Conservation (phyloP, 192 early-diverging fungal species). For the Backusella tarrabulga region DNA sequence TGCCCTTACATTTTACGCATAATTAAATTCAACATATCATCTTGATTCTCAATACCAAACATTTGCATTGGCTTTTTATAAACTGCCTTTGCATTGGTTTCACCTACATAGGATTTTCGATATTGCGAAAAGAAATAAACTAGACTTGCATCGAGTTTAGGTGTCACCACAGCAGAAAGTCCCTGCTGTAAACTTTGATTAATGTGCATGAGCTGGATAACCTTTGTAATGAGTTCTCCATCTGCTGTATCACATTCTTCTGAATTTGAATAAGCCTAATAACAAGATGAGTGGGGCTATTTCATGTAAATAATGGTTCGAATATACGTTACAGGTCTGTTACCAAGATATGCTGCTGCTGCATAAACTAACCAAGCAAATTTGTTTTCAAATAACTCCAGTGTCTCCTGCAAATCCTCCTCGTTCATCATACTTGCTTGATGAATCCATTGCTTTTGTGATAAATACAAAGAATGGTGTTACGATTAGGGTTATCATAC, state of each 20-base stretch:
- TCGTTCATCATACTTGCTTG: constrained; percentile 17
- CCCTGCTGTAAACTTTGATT: constrained; percentile 54
- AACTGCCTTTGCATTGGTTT: constrained; percentile 50
- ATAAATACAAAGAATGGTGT: background rate
- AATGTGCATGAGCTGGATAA: constrained; percentile 67
- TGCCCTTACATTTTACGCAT: constrained; percentile 61
- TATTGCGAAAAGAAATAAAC: constrained; percentile 74
- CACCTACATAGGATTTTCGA: constrained; percentile 79
- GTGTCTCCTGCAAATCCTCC: constrained; percentile 41
- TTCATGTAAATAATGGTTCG: background rate
- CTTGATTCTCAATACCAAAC: constrained; percentile 65
- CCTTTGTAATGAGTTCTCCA: constrained; percentile 67
- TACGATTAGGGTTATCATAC: background rate
- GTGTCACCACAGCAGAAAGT: constrained; percentile 45
- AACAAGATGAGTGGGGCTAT: constrained; percentile 8
- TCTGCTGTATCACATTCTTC: constrained; percentile 79
- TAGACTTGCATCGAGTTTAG: constrained; percentile 75
- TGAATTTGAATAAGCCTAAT: constrained; percentile 60
- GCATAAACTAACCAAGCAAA: constrained; percentile 85
- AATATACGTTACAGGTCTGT: constrained; percentile 51
- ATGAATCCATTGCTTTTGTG: constrained; percentile 2
- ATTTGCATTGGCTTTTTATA: constrained; percentile 59
- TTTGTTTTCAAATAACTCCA: constrained; percentile 57
- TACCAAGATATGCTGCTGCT: constrained; percentile 64
- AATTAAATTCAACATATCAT: constrained; percentile 57